These are phyloP conservation scores for Comarum palustre DNA, from an alignment of 306 rosid genomes.

Conservation along the genomic window DNA sequence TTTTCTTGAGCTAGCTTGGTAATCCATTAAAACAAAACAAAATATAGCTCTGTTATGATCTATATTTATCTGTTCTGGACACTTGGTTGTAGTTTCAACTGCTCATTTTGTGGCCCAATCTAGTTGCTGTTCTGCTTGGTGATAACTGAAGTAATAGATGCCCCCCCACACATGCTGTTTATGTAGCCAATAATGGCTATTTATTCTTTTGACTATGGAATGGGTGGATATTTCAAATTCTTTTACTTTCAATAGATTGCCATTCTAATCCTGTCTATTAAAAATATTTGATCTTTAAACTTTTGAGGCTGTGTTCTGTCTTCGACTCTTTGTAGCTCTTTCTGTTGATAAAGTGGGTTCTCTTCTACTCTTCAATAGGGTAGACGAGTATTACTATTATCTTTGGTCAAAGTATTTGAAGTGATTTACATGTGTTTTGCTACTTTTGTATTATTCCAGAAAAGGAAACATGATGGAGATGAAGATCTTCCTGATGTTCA, in stretches of 20 bases:
- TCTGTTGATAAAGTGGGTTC: neutral
- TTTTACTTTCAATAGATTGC: neutral
- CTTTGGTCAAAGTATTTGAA: neutral
- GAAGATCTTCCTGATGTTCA: constrained; percentile 79
- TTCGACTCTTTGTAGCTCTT: neutral
- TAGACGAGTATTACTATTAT: neutral
- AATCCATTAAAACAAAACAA: neutral
- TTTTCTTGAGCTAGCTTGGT: constrained; percentile 12
- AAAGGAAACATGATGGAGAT: constrained; percentile 98
- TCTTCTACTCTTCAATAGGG: neutral
- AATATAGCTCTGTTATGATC: neutral
- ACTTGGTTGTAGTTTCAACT: neutral
- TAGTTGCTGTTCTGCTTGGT: constrained; percentile 8
- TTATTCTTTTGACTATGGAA: neutral
- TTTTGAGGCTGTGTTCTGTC: neutral
- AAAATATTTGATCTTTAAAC: neutral
- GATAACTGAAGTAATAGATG: neutral
- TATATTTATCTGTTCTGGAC: neutral
- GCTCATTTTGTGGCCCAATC: constrained; percentile 16
- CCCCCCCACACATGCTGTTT: neutral
- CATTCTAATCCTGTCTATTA: neutral
- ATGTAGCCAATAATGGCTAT: neutral
- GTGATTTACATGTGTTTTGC: constrained; percentile 17
- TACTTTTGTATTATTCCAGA: constrained; percentile 50
- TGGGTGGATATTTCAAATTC: neutral